Conservation (phyloP, 164 flowering plant genomes). For the Aristolochia californica region DNA sequence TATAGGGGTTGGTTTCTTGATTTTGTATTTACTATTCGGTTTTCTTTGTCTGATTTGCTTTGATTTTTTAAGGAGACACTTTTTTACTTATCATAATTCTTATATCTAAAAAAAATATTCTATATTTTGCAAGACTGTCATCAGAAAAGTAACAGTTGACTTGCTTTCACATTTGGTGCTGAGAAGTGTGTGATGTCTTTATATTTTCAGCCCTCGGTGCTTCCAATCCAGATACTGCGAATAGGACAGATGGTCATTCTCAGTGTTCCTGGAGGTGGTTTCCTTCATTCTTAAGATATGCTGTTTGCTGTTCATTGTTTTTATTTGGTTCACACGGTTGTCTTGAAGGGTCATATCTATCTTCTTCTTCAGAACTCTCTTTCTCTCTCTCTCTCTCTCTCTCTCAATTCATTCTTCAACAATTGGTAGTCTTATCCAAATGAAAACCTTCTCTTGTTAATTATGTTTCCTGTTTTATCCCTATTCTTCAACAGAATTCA, state of each 20-base stretch:
- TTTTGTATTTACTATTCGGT: neutral
- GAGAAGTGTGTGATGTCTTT: neutral
- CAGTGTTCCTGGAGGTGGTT: conserved; percentile 91
- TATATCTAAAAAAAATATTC: neutral
- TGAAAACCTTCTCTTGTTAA: neutral
- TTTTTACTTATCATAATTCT: too few species aligned
- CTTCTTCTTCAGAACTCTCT: too few species aligned
- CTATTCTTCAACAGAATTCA: conserved; percentile 51
- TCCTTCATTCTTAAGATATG: neutral
- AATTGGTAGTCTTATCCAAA: neutral
- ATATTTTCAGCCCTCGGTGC: conserved; percentile 79
- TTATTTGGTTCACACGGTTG: too few species aligned
- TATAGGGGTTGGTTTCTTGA: neutral
- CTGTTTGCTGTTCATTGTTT: neutral
- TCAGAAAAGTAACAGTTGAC: neutral
- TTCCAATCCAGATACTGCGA: conserved; percentile 86
- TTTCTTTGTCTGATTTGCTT: neutral
- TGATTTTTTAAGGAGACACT: too few species aligned
- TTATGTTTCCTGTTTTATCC: neutral
- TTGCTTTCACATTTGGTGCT: neutral
- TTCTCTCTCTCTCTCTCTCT: too few species aligned
- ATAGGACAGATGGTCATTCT: conserved; percentile 93
- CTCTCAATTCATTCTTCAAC: neutral
- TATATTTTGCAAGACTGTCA: neutral
- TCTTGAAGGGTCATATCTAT: too few species aligned